Conservation (phyloP, 129 eudicot genomes). For the Arctium minus region DNA sequence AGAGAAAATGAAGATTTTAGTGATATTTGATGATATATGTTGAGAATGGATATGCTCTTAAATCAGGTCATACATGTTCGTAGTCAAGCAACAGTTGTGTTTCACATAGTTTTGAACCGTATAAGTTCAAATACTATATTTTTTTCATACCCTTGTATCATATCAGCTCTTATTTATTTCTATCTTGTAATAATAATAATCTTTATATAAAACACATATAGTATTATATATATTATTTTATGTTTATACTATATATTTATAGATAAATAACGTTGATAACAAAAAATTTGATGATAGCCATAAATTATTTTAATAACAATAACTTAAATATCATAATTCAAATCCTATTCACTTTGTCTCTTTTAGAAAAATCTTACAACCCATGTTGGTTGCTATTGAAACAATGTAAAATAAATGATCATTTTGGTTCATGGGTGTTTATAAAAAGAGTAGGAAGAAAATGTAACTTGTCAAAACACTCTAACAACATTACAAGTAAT, state of each 20-base stretch:
- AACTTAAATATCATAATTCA: neutral
- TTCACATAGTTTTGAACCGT: neutral
- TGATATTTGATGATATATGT: neutral
- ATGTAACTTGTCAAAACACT: neutral
- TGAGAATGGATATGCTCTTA: neutral
- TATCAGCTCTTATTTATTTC: neutral
- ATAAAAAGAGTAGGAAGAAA: neutral
- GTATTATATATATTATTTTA: no score
- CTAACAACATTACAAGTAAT: neutral
- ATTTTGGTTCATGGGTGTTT: neutral
- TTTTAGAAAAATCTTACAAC: no score
- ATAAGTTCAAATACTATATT: neutral
- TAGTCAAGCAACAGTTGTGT: neutral
- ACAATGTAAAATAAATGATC: neutral
- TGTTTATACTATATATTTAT: no score
- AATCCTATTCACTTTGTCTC: neutral
- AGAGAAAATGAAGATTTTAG: neutral
- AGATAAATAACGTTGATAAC: no score
- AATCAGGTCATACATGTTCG: neutral
- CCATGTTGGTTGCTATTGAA: neutral
- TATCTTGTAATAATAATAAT: neutral
- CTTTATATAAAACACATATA: no score
- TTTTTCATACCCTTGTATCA: neutral
- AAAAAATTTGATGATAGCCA: no score
- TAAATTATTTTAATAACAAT: neutral